phyloP scores from a whole-genome alignment of 2,329 filamentous ascomycete species.

The Xylariaceae sp. region DNA sequence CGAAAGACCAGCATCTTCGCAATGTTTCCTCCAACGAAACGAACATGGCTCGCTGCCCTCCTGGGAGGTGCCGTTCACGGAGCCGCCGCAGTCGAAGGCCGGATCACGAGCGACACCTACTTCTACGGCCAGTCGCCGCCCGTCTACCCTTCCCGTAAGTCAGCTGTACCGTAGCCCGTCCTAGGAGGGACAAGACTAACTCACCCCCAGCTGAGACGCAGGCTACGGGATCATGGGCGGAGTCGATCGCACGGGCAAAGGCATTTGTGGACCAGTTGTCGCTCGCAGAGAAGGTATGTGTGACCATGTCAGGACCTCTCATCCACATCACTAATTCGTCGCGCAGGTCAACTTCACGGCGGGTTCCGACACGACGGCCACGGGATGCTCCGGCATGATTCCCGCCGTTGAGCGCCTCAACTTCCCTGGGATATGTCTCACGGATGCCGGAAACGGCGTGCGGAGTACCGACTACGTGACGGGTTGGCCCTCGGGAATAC shows the following conservation, averaged over 20 bases:
- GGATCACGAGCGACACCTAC: constrained; percentile 8
- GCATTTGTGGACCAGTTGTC: constrained; percentile 58
- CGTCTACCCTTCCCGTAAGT: constrained; percentile 11
- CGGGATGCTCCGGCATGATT: constrained; percentile 11
- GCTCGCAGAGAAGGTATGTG: constrained; percentile 48
- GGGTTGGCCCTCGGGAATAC: constrained; percentile 9
- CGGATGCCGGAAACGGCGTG: constrained; percentile 10
- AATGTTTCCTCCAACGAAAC: background rate
- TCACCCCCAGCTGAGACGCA: constrained; percentile 2
- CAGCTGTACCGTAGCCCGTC: background rate
- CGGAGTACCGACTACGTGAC: constrained; percentile 11
- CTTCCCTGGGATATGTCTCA: constrained; percentile 11
- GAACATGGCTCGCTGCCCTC: background rate
- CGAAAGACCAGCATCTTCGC: background rate
- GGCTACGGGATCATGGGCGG: constrained; percentile 37
- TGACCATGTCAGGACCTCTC: background rate
- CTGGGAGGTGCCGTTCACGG: background rate
- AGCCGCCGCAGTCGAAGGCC: background rate
- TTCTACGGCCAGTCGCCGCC: constrained; percentile 13
- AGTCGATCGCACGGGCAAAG: constrained; percentile 52
- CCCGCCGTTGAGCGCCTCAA: constrained; percentile 9
- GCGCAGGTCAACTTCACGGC: constrained; percentile 8
- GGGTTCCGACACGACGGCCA: constrained; percentile 6
- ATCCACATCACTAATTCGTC: background rate
- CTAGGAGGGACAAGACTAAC: background rate